Conservation (phyloP, 2,329 filamentous ascomycete species). For the Aspergillus sp. region DNA sequence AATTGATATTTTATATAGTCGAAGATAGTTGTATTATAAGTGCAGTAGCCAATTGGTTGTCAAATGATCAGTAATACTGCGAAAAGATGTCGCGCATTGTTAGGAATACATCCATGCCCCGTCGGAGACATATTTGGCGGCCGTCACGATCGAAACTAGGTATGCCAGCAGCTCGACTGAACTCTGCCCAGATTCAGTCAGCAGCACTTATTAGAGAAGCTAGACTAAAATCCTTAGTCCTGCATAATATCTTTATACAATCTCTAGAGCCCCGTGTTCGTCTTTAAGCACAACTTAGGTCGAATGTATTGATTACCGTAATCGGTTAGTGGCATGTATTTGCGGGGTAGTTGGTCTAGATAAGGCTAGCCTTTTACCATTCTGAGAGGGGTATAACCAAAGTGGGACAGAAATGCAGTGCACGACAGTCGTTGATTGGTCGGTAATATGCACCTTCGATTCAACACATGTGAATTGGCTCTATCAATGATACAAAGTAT, state of each 20-base stretch:
- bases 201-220: background rate
- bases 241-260: background rate
- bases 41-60: background rate
- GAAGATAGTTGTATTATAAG: no score
- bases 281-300: background rate
- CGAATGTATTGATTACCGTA: background rate
- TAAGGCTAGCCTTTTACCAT: background rate
- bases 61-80: background rate
- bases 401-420: background rate
- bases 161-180: background rate
- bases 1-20: no score
- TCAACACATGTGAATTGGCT: background rate
- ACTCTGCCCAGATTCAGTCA: background rate
- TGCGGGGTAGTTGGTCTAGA: background rate
- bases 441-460: background rate
- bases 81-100: background rate
- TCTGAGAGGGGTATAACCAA: background rate
- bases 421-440: background rate
- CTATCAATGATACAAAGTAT: background rate
- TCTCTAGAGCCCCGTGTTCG: background rate
- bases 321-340: background rate
- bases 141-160: background rate
- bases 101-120: background rate
- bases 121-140: background rate
- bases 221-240: no score